Evolutionary conservation across 2,329 filamentous ascomycete species (phyloP).

Genomic region (Ophiostoma australiae): DNA sequence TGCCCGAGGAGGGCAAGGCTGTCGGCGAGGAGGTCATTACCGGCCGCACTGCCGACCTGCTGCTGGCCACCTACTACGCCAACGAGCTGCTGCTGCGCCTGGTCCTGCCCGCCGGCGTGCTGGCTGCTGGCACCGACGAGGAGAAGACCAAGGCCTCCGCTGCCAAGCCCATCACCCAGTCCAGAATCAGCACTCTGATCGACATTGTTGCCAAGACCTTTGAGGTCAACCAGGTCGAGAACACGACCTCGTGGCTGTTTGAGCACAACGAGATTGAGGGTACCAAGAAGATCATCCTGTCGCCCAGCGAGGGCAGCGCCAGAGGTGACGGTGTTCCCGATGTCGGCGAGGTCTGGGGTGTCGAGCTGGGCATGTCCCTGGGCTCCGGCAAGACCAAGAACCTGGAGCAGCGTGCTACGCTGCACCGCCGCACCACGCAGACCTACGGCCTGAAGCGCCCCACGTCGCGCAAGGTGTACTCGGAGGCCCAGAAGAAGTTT

Average conservation of each 20-base stretch:
- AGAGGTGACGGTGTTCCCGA: conserved; percentile 89
- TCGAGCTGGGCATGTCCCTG: conserved; percentile 88
- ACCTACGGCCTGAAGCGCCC: conserved; percentile 93
- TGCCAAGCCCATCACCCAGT: conserved; percentile 76
- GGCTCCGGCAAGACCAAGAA: conserved; percentile 94
- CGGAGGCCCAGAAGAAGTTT: conserved; percentile 95
- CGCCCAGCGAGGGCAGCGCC: conserved; percentile 78
- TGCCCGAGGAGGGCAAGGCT: conserved; percentile 57
- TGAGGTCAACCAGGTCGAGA: conserved; percentile 90
- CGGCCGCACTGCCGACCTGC: conserved; percentile 76
- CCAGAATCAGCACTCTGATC: conserved; percentile 78
- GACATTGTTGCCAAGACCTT: conserved; percentile 91
- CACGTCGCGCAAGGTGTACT: conserved; percentile 85
- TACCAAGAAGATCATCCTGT: conserved; percentile 93
- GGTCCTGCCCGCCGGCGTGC: conserved; percentile 83
- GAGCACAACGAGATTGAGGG: conserved; percentile 97
- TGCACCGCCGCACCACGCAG: conserved; percentile 87
- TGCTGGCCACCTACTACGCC: conserved; percentile 88
- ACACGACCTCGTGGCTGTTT: conserved; percentile 96
- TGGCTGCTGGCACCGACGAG: conserved; percentile 80
- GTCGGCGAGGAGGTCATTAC: conserved; percentile 55
- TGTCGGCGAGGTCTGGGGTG: conserved; percentile 92
- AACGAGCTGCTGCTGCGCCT: conserved; percentile 91
- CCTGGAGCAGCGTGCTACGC: conserved; percentile 78
- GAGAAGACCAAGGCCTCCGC: conserved; percentile 88